phyloP scores from a whole-genome alignment of 768 basidiomycete species.

The Suillus brevipes region DNA sequence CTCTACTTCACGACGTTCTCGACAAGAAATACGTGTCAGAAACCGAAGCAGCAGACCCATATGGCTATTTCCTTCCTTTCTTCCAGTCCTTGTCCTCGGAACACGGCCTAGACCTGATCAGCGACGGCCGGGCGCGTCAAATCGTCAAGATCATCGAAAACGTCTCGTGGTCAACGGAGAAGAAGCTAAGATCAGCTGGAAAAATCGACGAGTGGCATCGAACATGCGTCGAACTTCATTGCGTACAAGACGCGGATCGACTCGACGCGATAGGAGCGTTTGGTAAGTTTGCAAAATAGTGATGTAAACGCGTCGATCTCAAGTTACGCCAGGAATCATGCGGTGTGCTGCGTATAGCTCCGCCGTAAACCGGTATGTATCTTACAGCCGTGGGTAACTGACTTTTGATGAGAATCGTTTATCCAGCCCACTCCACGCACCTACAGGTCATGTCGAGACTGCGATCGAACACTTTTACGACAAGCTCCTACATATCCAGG shows the following conservation, averaged over 20 bases:
- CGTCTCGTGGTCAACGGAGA: conserved; percentile 86
- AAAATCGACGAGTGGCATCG: conserved; percentile 68
- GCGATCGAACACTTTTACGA: conserved; percentile 85
- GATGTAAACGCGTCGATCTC: neutral
- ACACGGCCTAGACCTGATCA: conserved; percentile 54
- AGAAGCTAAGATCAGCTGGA: conserved; percentile 55
- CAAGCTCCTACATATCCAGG: conserved; percentile 75
- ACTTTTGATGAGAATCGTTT: conserved; percentile 1
- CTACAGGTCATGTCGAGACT: conserved; percentile 50
- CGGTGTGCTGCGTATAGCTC: conserved; percentile 68
- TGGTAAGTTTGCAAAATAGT: conserved; percentile 41
- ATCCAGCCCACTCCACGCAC: conserved; percentile 44
- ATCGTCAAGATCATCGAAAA: conserved; percentile 69
- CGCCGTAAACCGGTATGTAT: conserved; percentile 47
- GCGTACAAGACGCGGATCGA: conserved; percentile 78
- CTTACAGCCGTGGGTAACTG: neutral
- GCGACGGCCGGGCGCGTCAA: conserved; percentile 56
- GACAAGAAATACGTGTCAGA: conserved; percentile 81
- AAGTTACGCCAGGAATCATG: conserved; percentile 48
- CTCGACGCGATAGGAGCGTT: conserved; percentile 83
- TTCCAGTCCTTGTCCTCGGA: conserved; percentile 47
- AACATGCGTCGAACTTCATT: conserved; percentile 74
- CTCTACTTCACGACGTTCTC: conserved; percentile 86
- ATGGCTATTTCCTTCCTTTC: conserved; percentile 66
- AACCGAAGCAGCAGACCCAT: conserved; percentile 57